Conservation (phyloP, 2,329 filamentous ascomycete genomes). For the Fusarium mangiferae region DNA sequence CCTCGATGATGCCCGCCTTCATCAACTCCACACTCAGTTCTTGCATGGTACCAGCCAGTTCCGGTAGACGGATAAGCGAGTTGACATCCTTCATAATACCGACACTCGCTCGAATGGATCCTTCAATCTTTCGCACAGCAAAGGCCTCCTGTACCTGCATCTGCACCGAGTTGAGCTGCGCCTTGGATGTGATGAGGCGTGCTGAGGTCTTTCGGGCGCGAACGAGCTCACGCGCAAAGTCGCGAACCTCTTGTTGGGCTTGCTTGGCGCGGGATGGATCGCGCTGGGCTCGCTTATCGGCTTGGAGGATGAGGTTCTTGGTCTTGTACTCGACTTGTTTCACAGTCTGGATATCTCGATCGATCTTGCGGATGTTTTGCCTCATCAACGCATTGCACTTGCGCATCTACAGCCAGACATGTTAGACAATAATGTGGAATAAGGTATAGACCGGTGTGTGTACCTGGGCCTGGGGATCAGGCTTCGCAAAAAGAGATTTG, state of each 20-base stretch:
- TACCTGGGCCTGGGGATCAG: slow-evolving; percentile 93
- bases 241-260: slow-evolving; percentile 83
- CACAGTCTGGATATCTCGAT: slow-evolving; percentile 86
- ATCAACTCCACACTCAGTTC: slow-evolving; percentile 88
- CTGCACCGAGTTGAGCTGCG: slow-evolving; percentile 90
- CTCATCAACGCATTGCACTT: slow-evolving; percentile 96
- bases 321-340: slow-evolving; percentile 86
- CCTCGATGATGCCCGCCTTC: slow-evolving; percentile 96
- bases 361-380: slow-evolving; percentile 89
- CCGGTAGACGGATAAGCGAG: slow-evolving; percentile 81
- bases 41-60: slow-evolving; percentile 88
- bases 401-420: slow-evolving; percentile 71
- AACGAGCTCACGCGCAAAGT: slow-evolving; percentile 89
- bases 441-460: slow-evolving; percentile 33
- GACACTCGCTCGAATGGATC: slow-evolving; percentile 84
- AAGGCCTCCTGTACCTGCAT: slow-evolving; percentile 99
- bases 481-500: slow-evolving; percentile 87
- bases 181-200: slow-evolving; percentile 85
- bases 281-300: slow-evolving; percentile 82
- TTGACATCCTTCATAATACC: slow-evolving; percentile 99
- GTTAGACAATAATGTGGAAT: neutral
- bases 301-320: slow-evolving; percentile 83
- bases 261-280: slow-evolving; percentile 83
- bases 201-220: slow-evolving; percentile 79
- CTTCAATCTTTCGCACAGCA: slow-evolving; percentile 94